Base-by-base conservation (phyloP, 495 filamentous ascomycete species). In the Tuber aestivum region DNA sequence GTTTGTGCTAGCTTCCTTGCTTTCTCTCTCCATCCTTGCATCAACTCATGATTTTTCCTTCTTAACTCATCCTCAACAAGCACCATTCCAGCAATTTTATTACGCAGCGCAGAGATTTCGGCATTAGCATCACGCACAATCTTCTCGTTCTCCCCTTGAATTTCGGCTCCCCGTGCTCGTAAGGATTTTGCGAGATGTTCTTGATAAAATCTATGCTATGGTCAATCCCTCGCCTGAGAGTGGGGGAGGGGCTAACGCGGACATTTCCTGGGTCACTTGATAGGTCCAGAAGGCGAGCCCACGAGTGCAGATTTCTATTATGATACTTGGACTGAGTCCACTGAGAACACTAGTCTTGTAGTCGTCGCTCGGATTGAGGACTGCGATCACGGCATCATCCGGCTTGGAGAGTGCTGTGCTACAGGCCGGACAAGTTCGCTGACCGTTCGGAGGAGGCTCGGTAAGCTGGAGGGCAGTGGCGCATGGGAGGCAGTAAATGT, bases 211-310 rank as follows among this genome's bases (percentile, higher is more conserved):
- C 94, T 97, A 70, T 8, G 27, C 9, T 18, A 37, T 20, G 21
- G 18, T 75, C 70, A 77, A 72, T 80, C 38, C 44, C 70, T 16
- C 68, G 18, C 21, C 27, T 32, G 56, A 75, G 18, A 42, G 38
- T 14, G 2, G 50, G 50, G 32, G 74, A 41, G 21, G 20, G 27
- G 23, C 20, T 41, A 12, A 3, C 7, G 79, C 86, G 68, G 44
- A 96, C 94, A 97, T 94, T 85, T 97, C 93, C 81, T 97, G 94
- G 10, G 90, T 91, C 21, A 92, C 91, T 80, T 98, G 95, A 83
- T 97, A 97, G 48, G 90, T 90, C 92, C 93, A 99, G 81, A 97
- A 97, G 23, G 87, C 89, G 74, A 97, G n/a, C n/a, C n/a, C n/a
- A n/a, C n/a, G n/a, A n/a, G n/a, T n/a, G n/a, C n/a, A n/a, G n/a